These are phyloP conservation scores for Ormosia emarginata DNA, from an alignment of 306 rosid genomes.

Conservation along the genomic window DNA sequence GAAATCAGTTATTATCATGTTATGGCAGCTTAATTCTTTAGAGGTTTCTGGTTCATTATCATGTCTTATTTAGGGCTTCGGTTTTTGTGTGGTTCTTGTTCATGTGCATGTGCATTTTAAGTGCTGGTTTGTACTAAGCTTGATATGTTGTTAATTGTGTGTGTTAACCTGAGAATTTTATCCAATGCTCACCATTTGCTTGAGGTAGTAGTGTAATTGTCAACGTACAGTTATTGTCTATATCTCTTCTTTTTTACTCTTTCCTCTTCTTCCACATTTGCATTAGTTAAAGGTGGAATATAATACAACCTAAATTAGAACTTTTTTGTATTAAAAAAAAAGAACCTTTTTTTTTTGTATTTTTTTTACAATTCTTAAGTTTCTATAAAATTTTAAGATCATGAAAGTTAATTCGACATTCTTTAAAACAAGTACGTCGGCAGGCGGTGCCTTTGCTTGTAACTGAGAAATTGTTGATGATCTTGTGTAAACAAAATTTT, in stretches of 20 bases:
- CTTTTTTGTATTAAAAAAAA: no score
- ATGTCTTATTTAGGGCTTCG: not conserved
- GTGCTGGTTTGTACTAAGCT: not conserved
- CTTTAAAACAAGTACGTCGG: not conserved
- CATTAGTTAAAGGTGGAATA: not conserved
- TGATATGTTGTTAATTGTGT: not conserved
- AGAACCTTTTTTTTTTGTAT: not conserved
- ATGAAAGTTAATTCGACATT: not conserved
- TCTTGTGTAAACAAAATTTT: not conserved
- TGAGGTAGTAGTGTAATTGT: not conserved
- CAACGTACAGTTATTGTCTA: not conserved
- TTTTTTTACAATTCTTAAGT: not conserved
- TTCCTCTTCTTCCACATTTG: not conserved
- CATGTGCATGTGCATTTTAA: not conserved
- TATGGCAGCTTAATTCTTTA: not conserved
- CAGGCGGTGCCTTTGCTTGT: not conserved
- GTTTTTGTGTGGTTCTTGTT: slow-evolving; percentile 3
- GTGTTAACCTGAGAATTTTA: not conserved
- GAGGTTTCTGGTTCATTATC: not conserved
- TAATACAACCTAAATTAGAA: not conserved
- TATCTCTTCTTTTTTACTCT: not conserved
- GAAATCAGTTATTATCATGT: not conserved
- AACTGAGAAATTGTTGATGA: not conserved
- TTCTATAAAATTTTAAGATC: not conserved
- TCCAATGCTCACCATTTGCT: not conserved